Evolutionary conservation across 352 stramenopile genomes (phyloP), one percentile per base, ranked within the genome.

Genomic region (Blastocystis hominis): DNA sequence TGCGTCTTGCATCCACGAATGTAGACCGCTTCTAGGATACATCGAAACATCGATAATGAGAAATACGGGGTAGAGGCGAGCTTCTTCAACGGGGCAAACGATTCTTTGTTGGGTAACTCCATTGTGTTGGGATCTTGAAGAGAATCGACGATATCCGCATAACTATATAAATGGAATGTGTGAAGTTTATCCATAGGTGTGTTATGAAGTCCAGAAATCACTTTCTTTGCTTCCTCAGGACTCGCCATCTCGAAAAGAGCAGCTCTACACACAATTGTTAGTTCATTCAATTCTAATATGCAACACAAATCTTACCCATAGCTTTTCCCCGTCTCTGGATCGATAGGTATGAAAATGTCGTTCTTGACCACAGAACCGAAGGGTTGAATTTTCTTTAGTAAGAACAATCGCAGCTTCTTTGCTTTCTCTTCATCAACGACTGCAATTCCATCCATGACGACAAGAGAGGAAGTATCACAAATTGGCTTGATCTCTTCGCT

Each of bases 391-490:
- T 34, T 17, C 55, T 68, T 80, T 30, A 80, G 70, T 30, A 80
- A 80, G 34, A 80, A 80, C 7, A 80, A 30, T 6, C 4, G 34
- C n/a, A 80, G 70, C 40, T 80, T 80, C 55, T 62, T 80, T 20
- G 70, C 70, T 70, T 80, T 80, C 50, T 44, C 70, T 20, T 62
- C 70, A n/a, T 80, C 70, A 70, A 80, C 70, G 7, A 80, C 47
- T 13, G 70, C 50, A 70, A 68, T 68, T 15, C 70, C 70, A 34
- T 62, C 50, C 10, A 80, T 61, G 15, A 80, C 13, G n/a, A 80
- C 38, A 61, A 80, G 13, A 5, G 50, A 34, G 13, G 50, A 40
- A n/a, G 72, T 68, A 30, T 80, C 40, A 34, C 72, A 72, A n/a
- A 80, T 17, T 5, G 24, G 7, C 7, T 50, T 47, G 9, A 34